A percentile compares a stretch with the other conserved stretches of the same genome.
Evolutionary conservation across 2,329 filamentous ascomycete genomes (phyloP).

Genomic region (Emergomyces orientalis): DNA sequence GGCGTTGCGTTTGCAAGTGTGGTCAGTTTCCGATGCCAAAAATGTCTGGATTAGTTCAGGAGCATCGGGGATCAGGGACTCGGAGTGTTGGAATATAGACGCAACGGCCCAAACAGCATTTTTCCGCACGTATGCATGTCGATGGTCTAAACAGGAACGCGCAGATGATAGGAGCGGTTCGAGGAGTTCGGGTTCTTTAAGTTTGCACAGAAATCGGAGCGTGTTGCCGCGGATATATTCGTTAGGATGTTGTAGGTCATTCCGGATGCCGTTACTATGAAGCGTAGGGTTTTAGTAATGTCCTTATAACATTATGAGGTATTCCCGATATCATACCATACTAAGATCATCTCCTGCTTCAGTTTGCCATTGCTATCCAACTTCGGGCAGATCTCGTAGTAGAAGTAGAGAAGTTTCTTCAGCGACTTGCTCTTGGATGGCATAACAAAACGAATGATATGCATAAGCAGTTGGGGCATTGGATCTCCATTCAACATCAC

Average conservation of each 20-base stretch:
- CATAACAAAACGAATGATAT: slow-evolving; percentile 99
- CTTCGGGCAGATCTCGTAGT: slow-evolving; percentile 98
- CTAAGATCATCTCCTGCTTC: slow-evolving; percentile 99
- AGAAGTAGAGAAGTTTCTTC: slow-evolving; percentile 98
- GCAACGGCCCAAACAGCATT: slow-evolving; percentile 93
- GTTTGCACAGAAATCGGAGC: slow-evolving; percentile 93
- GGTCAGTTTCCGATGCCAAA: slow-evolving; percentile 80
- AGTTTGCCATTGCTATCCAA: slow-evolving; percentile 84
- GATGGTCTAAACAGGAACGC: slow-evolving; percentile 84
- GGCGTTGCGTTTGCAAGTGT: slow-evolving; percentile 95
- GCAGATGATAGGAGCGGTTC: slow-evolving; percentile 91
- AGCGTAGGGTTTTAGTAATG: neutral
- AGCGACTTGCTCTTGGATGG: slow-evolving; percentile 91
- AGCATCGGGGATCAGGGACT: slow-evolving; percentile 87
- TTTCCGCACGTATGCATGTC: slow-evolving; percentile 96
- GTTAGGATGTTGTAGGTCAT: slow-evolving; percentile 94
- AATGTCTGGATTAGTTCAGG: slow-evolving; percentile 85
- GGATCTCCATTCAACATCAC: slow-evolving; percentile 98
- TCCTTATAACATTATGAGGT: neutral
- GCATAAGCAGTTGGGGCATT: slow-evolving; percentile 93
- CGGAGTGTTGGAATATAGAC: slow-evolving; percentile 84
- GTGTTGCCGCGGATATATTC: slow-evolving; percentile 98
- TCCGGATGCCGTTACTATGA: slow-evolving; percentile 85
- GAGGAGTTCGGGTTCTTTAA: slow-evolving; percentile 89
- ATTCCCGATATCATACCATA: slow-evolving; percentile 58